Evolutionary conservation across 1,139 yeast species (phyloP).

Genomic region (Sugiyamaella novakii): DNA sequence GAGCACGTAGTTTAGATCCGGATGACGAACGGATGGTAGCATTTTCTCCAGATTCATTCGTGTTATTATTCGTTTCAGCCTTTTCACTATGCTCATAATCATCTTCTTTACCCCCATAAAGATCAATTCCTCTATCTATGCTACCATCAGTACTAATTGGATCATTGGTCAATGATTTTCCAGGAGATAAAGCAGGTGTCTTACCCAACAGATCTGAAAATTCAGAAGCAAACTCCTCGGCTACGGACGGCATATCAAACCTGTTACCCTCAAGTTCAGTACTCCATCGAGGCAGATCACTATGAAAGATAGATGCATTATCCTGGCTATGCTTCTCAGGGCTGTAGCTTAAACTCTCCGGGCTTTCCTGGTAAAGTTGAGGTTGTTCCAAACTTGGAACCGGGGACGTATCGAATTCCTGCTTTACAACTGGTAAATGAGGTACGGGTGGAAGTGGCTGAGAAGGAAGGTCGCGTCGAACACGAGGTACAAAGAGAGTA

Average conservation of each 20-base stretch:
- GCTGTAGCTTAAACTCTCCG: constrained; percentile 24
- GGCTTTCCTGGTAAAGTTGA: constrained; percentile 17
- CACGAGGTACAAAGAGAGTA: constrained; percentile 1
- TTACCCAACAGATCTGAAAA: constrained; percentile 27
- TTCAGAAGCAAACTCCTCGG: constrained; percentile 31
- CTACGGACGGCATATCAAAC: constrained; percentile 20
- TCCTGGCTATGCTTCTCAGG: constrained; percentile 23
- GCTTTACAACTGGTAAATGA: constrained; percentile 10
- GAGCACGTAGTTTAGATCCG: constrained; percentile 38
- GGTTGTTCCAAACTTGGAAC: constrained; percentile 29
- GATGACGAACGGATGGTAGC: constrained; percentile 33
- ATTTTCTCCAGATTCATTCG: background rate
- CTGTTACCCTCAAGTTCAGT: constrained; percentile 4
- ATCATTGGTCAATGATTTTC: background rate
- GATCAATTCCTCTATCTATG: background rate
- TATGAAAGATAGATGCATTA: constrained; percentile 6
- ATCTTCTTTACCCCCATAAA: background rate
- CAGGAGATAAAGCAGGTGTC: background rate
- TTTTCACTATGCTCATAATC: background rate
- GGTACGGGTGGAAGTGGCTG: constrained; percentile 14
- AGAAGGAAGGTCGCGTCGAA: constrained; percentile 4
- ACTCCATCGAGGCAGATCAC: constrained; percentile 7
- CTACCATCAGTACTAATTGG: too few relatives aligned
- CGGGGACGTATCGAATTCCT: constrained; percentile 24
- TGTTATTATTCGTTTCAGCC: too few relatives aligned